These are phyloP conservation scores for Fusarium sp. DNA, from an alignment of 2,329 filamentous ascomycete genomes.

Conservation along the genomic window DNA sequence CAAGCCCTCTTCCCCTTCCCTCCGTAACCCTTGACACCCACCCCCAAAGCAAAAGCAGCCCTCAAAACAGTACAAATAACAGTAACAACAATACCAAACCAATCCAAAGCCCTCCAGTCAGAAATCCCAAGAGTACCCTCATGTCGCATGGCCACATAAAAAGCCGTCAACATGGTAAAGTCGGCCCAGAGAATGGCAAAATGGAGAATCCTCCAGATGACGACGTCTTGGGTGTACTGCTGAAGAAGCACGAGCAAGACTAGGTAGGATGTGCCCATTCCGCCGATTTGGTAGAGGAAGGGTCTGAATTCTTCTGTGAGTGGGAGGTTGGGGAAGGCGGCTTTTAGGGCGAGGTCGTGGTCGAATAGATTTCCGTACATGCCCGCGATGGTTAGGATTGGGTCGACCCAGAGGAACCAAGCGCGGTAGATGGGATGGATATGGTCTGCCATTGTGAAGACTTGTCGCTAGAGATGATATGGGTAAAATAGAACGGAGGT, in stretches of 20 bases:
- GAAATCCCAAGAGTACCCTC: slow-evolving; percentile 13
- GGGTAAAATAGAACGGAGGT: no score
- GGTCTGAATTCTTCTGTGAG: slow-evolving; percentile 21
- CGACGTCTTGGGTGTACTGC: slow-evolving; percentile 36
- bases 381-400: slow-evolving; percentile 27
- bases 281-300: slow-evolving; percentile 40
- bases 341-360: slow-evolving; percentile 23
- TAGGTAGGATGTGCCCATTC: slow-evolving; percentile 34
- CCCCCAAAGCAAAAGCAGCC: slow-evolving; percentile 22
- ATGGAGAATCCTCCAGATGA: slow-evolving; percentile 37
- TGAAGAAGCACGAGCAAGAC: slow-evolving; percentile 17
- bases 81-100: slow-evolving; percentile 22
- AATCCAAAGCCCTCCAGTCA: slow-evolving; percentile 30
- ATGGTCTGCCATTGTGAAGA: slow-evolving; percentile 11
- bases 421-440: slow-evolving; percentile 32
- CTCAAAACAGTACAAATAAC: slow-evolving; percentile 26
- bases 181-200: slow-evolving; percentile 30
- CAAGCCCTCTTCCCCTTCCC: slow-evolving; percentile 12
- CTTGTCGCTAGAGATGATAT: not conserved
- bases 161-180: slow-evolving; percentile 34
- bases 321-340: slow-evolving; percentile 19
- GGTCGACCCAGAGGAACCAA: slow-evolving; percentile 41
- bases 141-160: slow-evolving; percentile 25
- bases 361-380: slow-evolving; percentile 34
- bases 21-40: slow-evolving; percentile 22